Base-by-base conservation (phyloP, 306 rosid genomes). In the Trichosanthes cucumerina region DNA sequence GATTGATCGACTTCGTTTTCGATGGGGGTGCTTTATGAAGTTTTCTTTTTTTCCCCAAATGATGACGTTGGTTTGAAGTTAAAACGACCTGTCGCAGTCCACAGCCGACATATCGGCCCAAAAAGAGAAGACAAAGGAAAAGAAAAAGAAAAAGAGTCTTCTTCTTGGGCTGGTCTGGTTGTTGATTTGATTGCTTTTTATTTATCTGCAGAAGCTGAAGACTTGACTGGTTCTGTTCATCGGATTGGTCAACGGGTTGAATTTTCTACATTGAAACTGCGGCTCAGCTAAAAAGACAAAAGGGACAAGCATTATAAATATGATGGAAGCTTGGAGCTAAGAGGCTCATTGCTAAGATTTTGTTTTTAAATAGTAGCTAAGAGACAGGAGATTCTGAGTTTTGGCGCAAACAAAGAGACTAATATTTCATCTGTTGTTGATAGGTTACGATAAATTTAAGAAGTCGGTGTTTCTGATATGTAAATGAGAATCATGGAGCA, bases 101-200 rank as follows among this genome's bases (percentile, higher is more conserved):
- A 2, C 47, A 34, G 63, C 79, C 79, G 79, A 50, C 79, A 38
- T 19, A 21, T 75, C 79, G 79, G 53, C 49, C 34, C 34, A 63
- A 24, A 9, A 56, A 19, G 57, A 53, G 38, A 64, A 39, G n/a
- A 23, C 53, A 23, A 13, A 6, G n/a, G 5, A 41, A 39, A 68
- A 7, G 66, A 13, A 33, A 34, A 16, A 28, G 33, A 10, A 57
- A 21, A 39, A 68, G 49, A 31, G 28, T 38, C 28, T 9, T 5
- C 18, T 39, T 38, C n/a, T n/a, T n/a, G n/a, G n/a, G n/a, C n/a
- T n/a, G n/a, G 28, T 38, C 53, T 39, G 53, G 19, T 41, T 16
- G 26, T 4, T 59, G 65, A 59, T 33, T 63, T 63, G 43, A 63
- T 63, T 63, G 9, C 36, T 0, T 59, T 59, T 24, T 11, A 9